Percentiles rank a stretch among this genome's conserved stretches.
phyloP scores from a whole-genome alignment of 345 rosid species.

The Eucalyptus cloeziana region DNA sequence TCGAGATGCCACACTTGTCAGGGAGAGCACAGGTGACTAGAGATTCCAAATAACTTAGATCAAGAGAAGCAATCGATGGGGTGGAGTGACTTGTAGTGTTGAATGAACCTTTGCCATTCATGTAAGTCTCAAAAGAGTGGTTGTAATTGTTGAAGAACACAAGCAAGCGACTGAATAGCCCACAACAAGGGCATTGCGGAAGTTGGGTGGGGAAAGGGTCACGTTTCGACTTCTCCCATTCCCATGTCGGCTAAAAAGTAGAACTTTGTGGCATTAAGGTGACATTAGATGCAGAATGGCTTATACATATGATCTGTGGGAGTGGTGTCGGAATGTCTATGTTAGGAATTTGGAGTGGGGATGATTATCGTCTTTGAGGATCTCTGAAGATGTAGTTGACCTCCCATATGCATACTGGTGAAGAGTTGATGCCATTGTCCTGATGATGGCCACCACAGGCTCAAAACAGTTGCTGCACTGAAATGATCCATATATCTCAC shows the following conservation, averaged over 20 bases:
- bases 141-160: neutral
- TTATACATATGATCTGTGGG: neutral
- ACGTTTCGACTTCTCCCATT: neutral
- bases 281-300: neutral
- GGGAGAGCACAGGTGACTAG: neutral
- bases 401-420: neutral
- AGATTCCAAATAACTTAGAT: neutral
- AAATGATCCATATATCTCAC: neutral
- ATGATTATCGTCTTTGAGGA: neutral
- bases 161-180: neutral
- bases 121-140: neutral
- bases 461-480: neutral
- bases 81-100: neutral
- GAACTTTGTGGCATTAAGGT: neutral
- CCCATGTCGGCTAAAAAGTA: neutral
- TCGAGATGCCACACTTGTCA: neutral
- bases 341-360: neutral
- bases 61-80: neutral
- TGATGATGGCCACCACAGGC: neutral
- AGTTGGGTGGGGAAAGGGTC: neutral
- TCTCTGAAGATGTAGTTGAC: neutral
- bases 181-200: neutral
- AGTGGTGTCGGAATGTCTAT: neutral
- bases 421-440: neutral
- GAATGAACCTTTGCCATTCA: neutral